Conservation (phyloP, 2,329 filamentous ascomycete genomes). For the Nemania sp. region DNA sequence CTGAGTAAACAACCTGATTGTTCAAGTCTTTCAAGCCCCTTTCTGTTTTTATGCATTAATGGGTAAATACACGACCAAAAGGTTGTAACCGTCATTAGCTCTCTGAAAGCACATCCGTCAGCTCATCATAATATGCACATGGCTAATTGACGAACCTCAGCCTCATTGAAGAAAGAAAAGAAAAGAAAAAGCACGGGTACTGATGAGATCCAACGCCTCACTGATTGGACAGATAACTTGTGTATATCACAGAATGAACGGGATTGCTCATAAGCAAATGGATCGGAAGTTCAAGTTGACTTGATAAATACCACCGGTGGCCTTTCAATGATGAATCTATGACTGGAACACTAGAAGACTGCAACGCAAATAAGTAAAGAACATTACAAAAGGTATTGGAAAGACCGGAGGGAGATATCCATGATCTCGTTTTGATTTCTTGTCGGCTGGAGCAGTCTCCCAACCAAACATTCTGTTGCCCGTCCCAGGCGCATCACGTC, state of each 20-base stretch:
- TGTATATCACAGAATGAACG: neutral
- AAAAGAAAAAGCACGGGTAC: no score
- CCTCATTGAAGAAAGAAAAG: no score
- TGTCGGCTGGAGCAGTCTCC: constrained; percentile 28
- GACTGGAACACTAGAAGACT: constrained; percentile 31
- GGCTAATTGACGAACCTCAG: no score
- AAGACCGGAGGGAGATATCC: constrained; percentile 38
- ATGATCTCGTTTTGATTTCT: constrained; percentile 32
- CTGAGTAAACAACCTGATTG: neutral
- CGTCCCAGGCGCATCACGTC: constrained; percentile 19
- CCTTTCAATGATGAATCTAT: constrained; percentile 32
- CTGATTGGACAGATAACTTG: neutral
- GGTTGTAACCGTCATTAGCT: no score
- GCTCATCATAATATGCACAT: no score
- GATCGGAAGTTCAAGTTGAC: constrained; percentile 13
- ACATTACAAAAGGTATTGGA: constrained; percentile 41
- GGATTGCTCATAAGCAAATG: neutral
- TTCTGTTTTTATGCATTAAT: neutral
- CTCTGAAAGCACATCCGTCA: no score
- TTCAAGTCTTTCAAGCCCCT: neutral
- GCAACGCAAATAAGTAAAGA: constrained; percentile 35
- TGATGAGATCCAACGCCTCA: no score
- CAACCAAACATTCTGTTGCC: constrained; percentile 34
- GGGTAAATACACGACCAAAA: neutral
- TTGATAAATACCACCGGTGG: constrained; percentile 27